Base-by-base conservation (phyloP, 345 rosid genomes). In the Euphorbia lathyris region DNA sequence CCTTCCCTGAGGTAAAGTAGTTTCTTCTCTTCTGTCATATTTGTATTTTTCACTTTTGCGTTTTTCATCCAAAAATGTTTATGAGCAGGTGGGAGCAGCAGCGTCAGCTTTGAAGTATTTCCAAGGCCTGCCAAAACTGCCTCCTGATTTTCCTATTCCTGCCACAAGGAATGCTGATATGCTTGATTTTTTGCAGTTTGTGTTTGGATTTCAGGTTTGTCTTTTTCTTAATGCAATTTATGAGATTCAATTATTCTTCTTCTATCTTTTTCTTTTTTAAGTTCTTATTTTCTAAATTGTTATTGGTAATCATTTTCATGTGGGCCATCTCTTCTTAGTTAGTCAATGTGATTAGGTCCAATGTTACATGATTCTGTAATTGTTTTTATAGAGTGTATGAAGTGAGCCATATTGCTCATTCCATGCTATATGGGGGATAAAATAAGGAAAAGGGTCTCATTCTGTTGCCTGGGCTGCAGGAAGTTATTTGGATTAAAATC, bases 121-220 rank as follows among this genome's bases (percentile, higher is more conserved):
- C 58, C 71, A 75, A 69, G 97, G 74, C 64, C 79, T 95, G 78
- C 97, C 99, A 36, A 78, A 76, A 40, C 72, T 95, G 81, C 92
- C 97, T 27, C 80, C 65, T 17, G 91, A 90, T 76, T 90, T 88
- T 74, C 60, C 87, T 57, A 51, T 90, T 77, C 93, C 99, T 6
- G 76, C 85, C 14, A 76, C 88, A 50, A 88, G 99, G 80, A 78
- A 55, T 72, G 83, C 84, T 65, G 99, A 95, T 77, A 80, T 90
- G 81, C 80, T 95, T 60, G 97, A 95, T 85, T 88, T 92, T 82
- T 86, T 95, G 72, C 97, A 95, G 58, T 87, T 76, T 63, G 80
- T 86, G 75, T 95, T 95, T 74, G 99, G 99, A 27, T 95, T 95
- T 83, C 98, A 94, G 96, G 98, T 94, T 78, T 70, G 87, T 82